Conservation (phyloP, 345 rosid genomes). For the Populus alba region DNA sequence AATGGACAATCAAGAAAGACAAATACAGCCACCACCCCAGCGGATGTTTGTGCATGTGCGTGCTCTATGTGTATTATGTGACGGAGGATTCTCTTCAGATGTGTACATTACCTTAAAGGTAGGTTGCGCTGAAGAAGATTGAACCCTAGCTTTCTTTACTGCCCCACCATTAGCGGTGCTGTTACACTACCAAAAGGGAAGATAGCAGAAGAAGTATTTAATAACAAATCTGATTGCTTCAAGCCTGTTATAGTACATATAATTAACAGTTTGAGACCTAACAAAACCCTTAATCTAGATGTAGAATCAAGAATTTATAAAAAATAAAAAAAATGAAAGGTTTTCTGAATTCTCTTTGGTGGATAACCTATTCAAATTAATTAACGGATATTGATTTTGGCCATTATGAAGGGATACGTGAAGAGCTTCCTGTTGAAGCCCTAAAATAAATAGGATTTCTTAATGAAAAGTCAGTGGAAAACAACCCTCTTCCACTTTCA, state of each 20-base stretch:
- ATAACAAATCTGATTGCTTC: neutral
- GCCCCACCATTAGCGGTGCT: slow-evolving; percentile 73
- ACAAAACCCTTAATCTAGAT: too few species aligned
- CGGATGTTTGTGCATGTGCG: slow-evolving; percentile 24
- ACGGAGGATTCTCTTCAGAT: neutral
- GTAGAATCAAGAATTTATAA: neutral
- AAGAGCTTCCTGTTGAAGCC: neutral
- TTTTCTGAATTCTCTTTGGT: neutral
- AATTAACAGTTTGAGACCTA: neutral
- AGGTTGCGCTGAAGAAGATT: slow-evolving; percentile 28
- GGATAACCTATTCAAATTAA: too few species aligned
- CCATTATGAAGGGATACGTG: too few species aligned
- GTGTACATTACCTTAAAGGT: slow-evolving; percentile 26
- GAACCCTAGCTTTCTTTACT: slow-evolving; percentile 86
- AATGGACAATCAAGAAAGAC: slow-evolving; percentile 28
- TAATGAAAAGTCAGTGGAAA: neutral
- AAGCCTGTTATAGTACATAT: too few species aligned
- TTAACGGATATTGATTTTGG: too few species aligned
- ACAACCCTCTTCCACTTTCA: neutral
- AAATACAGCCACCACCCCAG: slow-evolving; percentile 2
- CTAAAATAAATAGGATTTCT: neutral
- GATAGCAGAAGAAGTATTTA: neutral
- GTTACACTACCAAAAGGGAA: slow-evolving; percentile 50
- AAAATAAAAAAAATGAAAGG: neutral
- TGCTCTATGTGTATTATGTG: neutral